Evolutionary conservation across 2,329 filamentous ascomycete species (phyloP).

Genomic region (Fusarium secorum): DNA sequence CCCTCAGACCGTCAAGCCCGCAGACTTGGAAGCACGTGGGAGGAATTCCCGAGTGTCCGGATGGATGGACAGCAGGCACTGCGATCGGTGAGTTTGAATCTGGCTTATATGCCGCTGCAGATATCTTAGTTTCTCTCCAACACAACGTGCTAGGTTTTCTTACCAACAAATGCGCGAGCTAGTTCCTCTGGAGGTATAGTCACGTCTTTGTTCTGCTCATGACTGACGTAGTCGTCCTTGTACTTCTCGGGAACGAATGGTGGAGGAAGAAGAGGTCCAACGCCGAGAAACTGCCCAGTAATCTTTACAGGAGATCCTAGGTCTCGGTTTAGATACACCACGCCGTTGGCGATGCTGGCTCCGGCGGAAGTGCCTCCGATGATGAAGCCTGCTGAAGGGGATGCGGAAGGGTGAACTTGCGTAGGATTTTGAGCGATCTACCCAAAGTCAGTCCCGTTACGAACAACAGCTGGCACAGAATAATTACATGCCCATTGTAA

Average conservation of each 20-base stretch:
- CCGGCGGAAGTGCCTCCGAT: background rate
- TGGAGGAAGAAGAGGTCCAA: background rate
- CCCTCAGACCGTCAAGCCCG: background rate
- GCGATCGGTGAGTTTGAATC: background rate
- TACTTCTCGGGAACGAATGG: background rate
- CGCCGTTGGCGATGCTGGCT: background rate
- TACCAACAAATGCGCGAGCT: background rate
- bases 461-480: too few species aligned
- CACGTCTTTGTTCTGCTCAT: background rate
- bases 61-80: background rate
- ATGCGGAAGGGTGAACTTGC: background rate
- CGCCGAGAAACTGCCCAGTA: background rate
- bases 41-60: background rate
- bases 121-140: rapidly evolving
- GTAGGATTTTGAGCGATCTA: background rate
- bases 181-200: background rate
- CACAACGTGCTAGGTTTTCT: rapidly evolving
- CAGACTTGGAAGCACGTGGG: background rate
- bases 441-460: background rate
- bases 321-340: background rate
- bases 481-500: background rate
- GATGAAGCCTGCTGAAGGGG: background rate
- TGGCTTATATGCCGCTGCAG: background rate
- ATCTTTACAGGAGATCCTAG: background rate
- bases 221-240: background rate